These are phyloP conservation scores for Sporothrix inflata DNA, from an alignment of 2,329 filamentous ascomycete species.

Conservation along the genomic window DNA sequence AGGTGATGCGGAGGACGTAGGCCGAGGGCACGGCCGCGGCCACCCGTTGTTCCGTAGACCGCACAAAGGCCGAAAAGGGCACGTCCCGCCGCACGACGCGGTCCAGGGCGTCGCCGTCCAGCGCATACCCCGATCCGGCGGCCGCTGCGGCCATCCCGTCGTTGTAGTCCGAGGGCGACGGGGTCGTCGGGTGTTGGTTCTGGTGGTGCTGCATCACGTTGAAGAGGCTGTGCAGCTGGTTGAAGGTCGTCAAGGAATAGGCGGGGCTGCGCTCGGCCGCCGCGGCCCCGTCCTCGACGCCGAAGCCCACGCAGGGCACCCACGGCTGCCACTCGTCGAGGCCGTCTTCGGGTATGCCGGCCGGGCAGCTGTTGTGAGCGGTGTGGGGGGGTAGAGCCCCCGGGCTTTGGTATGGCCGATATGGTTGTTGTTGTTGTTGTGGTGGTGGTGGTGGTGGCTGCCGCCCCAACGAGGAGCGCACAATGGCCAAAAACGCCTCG, in stretches of 20 bases:
- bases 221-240: slow-evolving; percentile 47
- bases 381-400: background rate
- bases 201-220: slow-evolving; percentile 26
- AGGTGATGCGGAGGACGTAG: slow-evolving; percentile 25
- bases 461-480: background rate
- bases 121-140: background rate
- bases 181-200: background rate
- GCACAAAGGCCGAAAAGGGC: slow-evolving; percentile 12
- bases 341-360: slow-evolving; percentile 57
- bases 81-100: slow-evolving; percentile 10
- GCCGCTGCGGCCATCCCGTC: background rate
- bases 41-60: background rate
- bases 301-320: slow-evolving; percentile 55
- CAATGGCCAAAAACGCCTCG: slow-evolving; percentile 58
- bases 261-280: slow-evolving; percentile 38
- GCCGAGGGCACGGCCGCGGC: slow-evolving; percentile 19
- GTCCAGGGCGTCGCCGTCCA: background rate
- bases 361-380: background rate
- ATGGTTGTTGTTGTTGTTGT: background rate
- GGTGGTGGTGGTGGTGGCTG: background rate
- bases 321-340: slow-evolving; percentile 77
- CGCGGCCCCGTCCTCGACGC: slow-evolving; percentile 29
- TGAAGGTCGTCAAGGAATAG: slow-evolving; percentile 48
- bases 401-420: background rate
- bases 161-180: background rate